phyloP scores from a whole-genome alignment of 768 basidiomycete genomes.

The Hygrocybe coccinea region DNA sequence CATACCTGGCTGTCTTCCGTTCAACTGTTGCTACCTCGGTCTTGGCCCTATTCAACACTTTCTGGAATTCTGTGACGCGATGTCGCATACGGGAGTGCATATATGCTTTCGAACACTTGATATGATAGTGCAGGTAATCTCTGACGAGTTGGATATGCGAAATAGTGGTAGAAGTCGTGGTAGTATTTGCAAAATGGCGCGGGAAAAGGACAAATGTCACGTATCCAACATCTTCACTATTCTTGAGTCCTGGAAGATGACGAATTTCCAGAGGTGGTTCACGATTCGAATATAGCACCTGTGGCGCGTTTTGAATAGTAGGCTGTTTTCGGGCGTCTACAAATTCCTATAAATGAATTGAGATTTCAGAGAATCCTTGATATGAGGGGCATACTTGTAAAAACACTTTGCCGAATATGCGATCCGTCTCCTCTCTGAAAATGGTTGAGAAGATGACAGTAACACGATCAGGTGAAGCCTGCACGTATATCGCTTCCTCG shows the following conservation, averaged over 20 bases:
- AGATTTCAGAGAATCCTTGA: conserved; percentile 1
- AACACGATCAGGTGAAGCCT: conserved; percentile 89
- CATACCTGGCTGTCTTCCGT: conserved; percentile 87
- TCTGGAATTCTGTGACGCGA: conserved; percentile 92
- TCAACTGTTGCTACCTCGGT: conserved; percentile 78
- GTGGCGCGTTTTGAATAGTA: conserved; percentile 92
- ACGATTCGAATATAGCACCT: conserved; percentile 90
- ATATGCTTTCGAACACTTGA: conserved; percentile 98
- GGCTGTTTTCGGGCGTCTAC: conserved; percentile 95
- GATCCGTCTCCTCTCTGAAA: conserved; percentile 95
- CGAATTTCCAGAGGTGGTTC: conserved; percentile 97
- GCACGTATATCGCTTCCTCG: conserved; percentile 95
- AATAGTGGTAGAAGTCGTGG: conserved; percentile 71
- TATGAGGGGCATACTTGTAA: conserved; percentile 64
- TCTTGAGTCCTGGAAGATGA: conserved; percentile 73
- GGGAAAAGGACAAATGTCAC: conserved; percentile 98
- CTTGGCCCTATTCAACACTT: conserved; percentile 93
- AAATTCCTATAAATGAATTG: conserved; percentile 67
- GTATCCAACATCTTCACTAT: conserved; percentile 88
- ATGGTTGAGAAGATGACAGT: conserved; percentile 97
- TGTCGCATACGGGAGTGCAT: conserved; percentile 97
- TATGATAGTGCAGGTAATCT: conserved; percentile 98
- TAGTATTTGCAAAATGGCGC: conserved; percentile 79
- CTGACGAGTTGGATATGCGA: conserved; percentile 96
- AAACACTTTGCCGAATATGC: conserved; percentile 97